These are phyloP conservation scores for Hortiboletus campestris DNA, from an alignment of 768 basidiomycete species.

Conservation along the genomic window DNA sequence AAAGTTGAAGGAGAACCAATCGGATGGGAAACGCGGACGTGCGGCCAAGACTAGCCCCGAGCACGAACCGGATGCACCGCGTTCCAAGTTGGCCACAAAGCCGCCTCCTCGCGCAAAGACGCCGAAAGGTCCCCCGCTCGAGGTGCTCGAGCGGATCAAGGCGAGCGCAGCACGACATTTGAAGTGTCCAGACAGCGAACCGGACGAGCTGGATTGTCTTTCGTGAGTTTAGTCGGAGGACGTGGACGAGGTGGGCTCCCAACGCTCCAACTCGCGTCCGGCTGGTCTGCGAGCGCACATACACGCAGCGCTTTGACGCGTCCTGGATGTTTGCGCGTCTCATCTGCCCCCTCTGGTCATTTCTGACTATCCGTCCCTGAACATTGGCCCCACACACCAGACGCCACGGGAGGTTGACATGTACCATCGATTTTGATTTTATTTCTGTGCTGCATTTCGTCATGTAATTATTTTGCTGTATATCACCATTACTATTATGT, in stretches of 20 bases:
- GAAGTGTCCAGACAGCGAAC: conserved; percentile 33
- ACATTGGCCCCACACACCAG: neutral
- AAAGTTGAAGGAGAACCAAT: conserved; percentile 37
- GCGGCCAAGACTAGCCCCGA: neutral
- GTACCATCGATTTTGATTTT: neutral
- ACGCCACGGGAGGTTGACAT: neutral
- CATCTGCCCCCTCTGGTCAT: neutral
- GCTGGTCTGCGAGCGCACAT: neutral
- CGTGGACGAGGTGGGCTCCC: no score
- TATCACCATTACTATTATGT: neutral
- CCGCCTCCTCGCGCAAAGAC: conserved; percentile 10
- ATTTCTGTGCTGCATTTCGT: neutral
- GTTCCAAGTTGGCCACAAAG: neutral
- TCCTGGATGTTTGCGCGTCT: neutral
- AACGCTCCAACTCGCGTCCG: no score
- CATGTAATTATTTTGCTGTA: conserved; percentile 4
- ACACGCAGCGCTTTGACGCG: neutral
- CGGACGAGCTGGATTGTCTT: conserved; percentile 48
- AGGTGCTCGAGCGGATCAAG: conserved; percentile 39
- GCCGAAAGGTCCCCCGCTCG: conserved; percentile 37
- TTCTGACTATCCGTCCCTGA: neutral
- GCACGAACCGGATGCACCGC: neutral
- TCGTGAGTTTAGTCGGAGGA: conserved; percentile 28
- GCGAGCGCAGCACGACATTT: conserved; percentile 26
- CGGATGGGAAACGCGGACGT: neutral